phyloP scores from a whole-genome alignment of 2,329 filamentous ascomycete genomes.

The Triangularia verruculosa region DNA sequence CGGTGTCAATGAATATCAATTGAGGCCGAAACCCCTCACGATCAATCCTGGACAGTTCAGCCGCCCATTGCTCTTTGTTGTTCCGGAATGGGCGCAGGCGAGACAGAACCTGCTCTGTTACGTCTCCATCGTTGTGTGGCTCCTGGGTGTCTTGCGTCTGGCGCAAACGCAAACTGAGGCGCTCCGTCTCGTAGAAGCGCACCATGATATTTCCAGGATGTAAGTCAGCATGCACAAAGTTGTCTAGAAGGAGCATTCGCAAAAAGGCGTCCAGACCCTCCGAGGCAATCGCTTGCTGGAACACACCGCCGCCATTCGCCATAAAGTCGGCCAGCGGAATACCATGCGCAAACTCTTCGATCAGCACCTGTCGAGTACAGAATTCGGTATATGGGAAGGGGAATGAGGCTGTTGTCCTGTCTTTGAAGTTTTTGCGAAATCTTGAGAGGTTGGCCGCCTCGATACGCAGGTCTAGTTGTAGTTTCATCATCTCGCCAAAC shows the following conservation, averaged over 20 bases:
- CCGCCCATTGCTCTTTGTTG: constrained; percentile 67
- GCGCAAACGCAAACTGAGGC: constrained; percentile 53
- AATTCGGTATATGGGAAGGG: constrained; percentile 91
- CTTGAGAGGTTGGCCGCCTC: constrained; percentile 85
- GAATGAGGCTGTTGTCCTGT: constrained; percentile 91
- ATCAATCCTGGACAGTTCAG: constrained; percentile 73
- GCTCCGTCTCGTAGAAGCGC: constrained; percentile 84
- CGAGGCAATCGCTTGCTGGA: constrained; percentile 90
- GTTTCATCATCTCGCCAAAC: constrained; percentile 97
- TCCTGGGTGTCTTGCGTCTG: constrained; percentile 29
- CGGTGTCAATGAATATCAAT: constrained; percentile 95
- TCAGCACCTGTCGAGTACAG: constrained; percentile 84
- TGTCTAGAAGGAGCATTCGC: constrained; percentile 94
- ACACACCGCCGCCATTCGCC: constrained; percentile 85
- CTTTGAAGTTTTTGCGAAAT: constrained; percentile 87
- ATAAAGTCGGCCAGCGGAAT: constrained; percentile 89
- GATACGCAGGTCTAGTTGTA: constrained; percentile 94
- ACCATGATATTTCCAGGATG: constrained; percentile 99
- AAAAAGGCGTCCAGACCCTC: constrained; percentile 95
- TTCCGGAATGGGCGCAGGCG: constrained; percentile 71
- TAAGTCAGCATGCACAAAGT: constrained; percentile 94
- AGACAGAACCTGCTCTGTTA: constrained; percentile 81
- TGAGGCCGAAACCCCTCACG: constrained; percentile 87
- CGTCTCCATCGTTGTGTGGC: constrained; percentile 56
- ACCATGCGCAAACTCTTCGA: constrained; percentile 94